Conservation (phyloP, 257 asterid species). For the Agastache rugosa region DNA sequence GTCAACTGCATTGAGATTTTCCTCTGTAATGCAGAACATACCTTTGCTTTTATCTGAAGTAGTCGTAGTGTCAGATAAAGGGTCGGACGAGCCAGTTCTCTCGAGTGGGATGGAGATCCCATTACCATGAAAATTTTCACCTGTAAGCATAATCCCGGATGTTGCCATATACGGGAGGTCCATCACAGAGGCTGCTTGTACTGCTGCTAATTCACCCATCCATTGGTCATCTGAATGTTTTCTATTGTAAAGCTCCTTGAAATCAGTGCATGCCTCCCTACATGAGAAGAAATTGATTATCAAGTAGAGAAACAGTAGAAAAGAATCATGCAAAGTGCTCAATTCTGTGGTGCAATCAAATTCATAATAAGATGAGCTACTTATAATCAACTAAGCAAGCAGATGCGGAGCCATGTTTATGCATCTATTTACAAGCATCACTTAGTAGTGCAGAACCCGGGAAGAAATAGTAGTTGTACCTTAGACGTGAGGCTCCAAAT, state of each 20-base stretch:
- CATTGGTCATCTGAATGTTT: constrained; percentile 81
- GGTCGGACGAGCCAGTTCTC: constrained; percentile 53
- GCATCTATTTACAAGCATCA: neutral
- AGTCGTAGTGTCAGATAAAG: constrained; percentile 42
- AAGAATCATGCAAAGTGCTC: neutral
- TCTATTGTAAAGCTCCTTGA: constrained; percentile 79
- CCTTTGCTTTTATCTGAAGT: constrained; percentile 61
- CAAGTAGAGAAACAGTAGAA: neutral
- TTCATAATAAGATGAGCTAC: neutral
- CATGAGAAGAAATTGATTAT: constrained; percentile 16
- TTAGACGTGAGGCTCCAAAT: constrained; percentile 84
- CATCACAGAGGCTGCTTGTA: constrained; percentile 61
- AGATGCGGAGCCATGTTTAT: neutral
- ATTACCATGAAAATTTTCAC: constrained; percentile 48
- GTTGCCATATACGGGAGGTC: constrained; percentile 60
- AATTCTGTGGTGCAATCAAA: neutral
- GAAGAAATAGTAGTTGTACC: constrained; percentile 43
- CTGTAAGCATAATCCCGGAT: constrained; percentile 65
- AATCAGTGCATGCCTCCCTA: constrained; percentile 78
- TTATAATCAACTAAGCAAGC: neutral
- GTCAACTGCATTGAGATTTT: neutral
- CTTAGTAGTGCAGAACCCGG: neutral
- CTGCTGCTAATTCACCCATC: constrained; percentile 89
- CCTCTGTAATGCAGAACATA: constrained; percentile 32
- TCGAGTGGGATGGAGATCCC: constrained; percentile 37